Base-by-base conservation (phyloP, 2,329 filamentous ascomycete species). In the Trematosphaeria pertusa region DNA sequence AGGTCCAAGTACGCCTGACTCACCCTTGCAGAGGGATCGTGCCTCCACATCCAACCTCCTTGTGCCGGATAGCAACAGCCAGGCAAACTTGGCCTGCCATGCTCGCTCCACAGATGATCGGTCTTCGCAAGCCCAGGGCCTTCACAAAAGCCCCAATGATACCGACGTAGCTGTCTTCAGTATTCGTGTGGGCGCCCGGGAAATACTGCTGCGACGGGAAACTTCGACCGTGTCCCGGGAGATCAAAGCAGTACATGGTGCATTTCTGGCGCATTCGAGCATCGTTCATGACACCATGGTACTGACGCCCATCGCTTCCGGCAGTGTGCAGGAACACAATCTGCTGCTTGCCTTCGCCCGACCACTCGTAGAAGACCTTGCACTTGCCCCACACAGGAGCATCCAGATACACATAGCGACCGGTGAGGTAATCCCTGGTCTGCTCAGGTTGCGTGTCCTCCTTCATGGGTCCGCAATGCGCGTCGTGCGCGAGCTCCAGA, bases 271-370 rank as follows among this genome's bases (percentile, higher is more conserved):
- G 67, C 75, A 78, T 78, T 10, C 67, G 63, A 20, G 64, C 46
- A 44, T 80, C 71, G 44, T 80, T 80, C 75, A 81, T 75, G 2
- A 81, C 77, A 15, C 78, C 77, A 41, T 81, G 78, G 41, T 80
- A 80, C 55, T 80, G 77, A 20, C 78, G 61, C 20, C 70, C 67
- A 50, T 81, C 78, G 37, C 73, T 74, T 2, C 77, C 77, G 11
- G 75, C 75, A 0, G 75, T 77, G 48, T 78, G 75, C 4, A 75
- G 58, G 52, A 78, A 77, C 18, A 71, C 62, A 36, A 81, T 78
- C 19, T 72, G 69, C 44, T 79, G 74, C 15, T 73, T 69, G 1
- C 78, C 78, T 2, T 70, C 71, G 5, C 78, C 78, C 4, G 75
- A 67, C 18, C 65, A 70, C 50, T 81, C 78, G 52, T 78, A 78